Evolutionary conservation across 1,284 basidiomycete species (phyloP).

Genomic region (Baeospora myosura): DNA sequence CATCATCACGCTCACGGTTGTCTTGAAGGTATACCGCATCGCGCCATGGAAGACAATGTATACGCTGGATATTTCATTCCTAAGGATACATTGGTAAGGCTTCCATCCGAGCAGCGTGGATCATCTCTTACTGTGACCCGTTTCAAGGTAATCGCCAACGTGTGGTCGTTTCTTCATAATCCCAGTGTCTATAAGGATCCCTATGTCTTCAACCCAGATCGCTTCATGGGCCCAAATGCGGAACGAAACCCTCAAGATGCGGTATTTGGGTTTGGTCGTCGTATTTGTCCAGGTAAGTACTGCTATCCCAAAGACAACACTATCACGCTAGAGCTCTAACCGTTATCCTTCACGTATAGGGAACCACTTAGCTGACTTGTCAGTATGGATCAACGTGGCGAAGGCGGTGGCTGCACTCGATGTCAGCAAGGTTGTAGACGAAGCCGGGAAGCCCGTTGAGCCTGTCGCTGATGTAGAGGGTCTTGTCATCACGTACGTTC

Average conservation of each 20-base stretch:
- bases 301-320: background rate
- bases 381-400: constrained; percentile 14
- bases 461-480: constrained; percentile 13
- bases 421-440: constrained; percentile 10
- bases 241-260: constrained; percentile 13
- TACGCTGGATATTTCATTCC: constrained; percentile 30
- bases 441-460: constrained; percentile 9
- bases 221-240: constrained; percentile 15
- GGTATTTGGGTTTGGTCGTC: constrained; percentile 13
- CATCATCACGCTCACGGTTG: background rate
- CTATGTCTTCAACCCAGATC: constrained; percentile 22
- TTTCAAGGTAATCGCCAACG: constrained; percentile 4
- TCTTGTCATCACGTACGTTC: constrained; percentile 13
- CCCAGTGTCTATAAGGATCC: constrained; percentile 22
- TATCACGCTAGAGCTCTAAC: background rate
- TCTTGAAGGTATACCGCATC: constrained; percentile 21
- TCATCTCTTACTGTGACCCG: background rate
- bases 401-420: constrained; percentile 13
- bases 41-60: constrained; percentile 23
- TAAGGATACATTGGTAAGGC: constrained; percentile 26
- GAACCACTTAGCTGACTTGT: constrained; percentile 12
- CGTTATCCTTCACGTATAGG: constrained; percentile 8
- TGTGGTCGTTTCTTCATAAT: constrained; percentile 18
- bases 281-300: too few relatives aligned
- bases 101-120: constrained; percentile 13